A percentile compares a stretch with the other conserved stretches of the same genome.
phyloP scores from a whole-genome alignment of 495 filamentous ascomycete species.

The Pyronema domesticum region DNA sequence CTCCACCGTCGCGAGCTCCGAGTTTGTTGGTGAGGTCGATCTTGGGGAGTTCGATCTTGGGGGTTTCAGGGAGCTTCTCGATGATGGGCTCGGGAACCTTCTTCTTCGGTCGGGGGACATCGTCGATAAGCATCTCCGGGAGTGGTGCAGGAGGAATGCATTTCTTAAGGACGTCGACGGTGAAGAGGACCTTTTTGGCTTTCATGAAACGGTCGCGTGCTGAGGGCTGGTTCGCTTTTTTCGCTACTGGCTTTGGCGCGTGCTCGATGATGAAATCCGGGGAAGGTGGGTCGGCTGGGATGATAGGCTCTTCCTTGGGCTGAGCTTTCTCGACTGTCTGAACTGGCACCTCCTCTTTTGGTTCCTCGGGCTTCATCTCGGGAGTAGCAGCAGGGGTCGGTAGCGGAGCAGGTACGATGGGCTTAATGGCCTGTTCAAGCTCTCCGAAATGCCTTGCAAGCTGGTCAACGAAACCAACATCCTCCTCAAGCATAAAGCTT shows the following conservation, averaged over 20 bases:
- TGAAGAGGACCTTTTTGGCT: constrained; percentile 2
- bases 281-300: not conserved
- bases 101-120: not conserved
- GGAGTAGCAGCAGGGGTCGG: not conserved
- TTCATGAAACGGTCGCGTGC: constrained; percentile 1
- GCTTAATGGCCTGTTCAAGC: not conserved
- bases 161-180: constrained; percentile 1
- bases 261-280: constrained; percentile 1
- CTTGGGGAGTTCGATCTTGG: not conserved
- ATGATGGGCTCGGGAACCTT: not conserved
- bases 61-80: not conserved
- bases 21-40: not conserved
- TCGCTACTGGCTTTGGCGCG: not conserved
- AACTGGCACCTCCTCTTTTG: not conserved
- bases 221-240: not conserved
- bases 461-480: not conserved
- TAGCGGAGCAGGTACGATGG: not conserved
- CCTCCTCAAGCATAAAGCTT: not conserved
- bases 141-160: constrained; percentile 1
- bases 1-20: not conserved
- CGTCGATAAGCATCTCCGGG: not conserved
- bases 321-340: not conserved
- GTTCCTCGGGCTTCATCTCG: not conserved
- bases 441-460: too few species aligned
- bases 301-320: not conserved